Evolutionary conservation across 1,139 yeast genomes (phyloP), one percentile per base, ranked within the genome.

Genomic region (Scheffersomyces illinoinensis): DNA sequence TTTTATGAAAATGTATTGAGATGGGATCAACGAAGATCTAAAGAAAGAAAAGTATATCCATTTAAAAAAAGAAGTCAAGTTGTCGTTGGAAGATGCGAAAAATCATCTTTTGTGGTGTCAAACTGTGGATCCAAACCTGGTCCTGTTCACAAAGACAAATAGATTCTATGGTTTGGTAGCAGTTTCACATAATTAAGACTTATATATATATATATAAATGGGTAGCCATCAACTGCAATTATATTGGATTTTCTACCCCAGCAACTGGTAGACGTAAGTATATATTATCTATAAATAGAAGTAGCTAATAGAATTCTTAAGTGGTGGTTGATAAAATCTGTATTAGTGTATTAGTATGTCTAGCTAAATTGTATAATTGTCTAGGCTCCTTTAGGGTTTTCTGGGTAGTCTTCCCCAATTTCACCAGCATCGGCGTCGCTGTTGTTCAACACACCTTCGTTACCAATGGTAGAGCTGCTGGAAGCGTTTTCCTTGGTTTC

Each of bases 401-500:
- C 51, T n/a, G 51, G 24, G 51, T 47, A 47, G n/a, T 48, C 51
- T 3, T 7, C 51, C 1, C 24, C 21, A 12, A 6, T 20, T n/a
- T 20, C 26, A 20, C 24, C 24, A 20, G n/a, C 26, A 48, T 48
- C 17, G 17, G 26, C 19, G n/a, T 14, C 18, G 3, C 14, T 21
- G 24, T 48, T 24, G 19, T 48, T 24, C 17, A 33, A 33, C 4
- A 54, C 58, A 47, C 59, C 64, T 50, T 66, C 69, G 59, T 65
- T 65, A 52, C 61, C 66, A n/a, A 71, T 67, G 39, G 64, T 54
- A 66, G 66, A 57, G 43, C 64, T 55, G 19, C 60, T 61, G 59
- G 75, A 70, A 53, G 71, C 69, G 55, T 73, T 73, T 58, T 76
- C 79, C 61, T 71, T 67, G 47, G 64, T 63, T 61, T 76, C 80